Evolutionary conservation across 352 stramenopile species (phyloP).

Genomic region (Phytophthora agathidicida): DNA sequence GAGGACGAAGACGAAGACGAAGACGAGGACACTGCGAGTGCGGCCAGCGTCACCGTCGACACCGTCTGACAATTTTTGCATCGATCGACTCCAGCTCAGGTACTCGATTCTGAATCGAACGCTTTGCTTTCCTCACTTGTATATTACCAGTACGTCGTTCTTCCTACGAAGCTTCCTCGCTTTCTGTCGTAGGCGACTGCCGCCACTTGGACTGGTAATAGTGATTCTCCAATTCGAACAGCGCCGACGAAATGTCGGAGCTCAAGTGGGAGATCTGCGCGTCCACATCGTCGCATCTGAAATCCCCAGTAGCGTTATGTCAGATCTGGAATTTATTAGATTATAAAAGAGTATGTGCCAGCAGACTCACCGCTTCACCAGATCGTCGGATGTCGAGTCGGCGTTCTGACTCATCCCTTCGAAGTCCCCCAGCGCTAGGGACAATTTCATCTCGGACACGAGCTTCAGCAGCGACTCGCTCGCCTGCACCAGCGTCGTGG

Average conservation of each 20-base stretch:
- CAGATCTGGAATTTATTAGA: neutral
- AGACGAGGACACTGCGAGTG: conserved; percentile 58
- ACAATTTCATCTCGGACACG: conserved; percentile 85
- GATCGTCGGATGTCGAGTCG: conserved; percentile 70
- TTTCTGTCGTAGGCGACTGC: conserved; percentile 30
- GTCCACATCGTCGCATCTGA: conserved; percentile 82
- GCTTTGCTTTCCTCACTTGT: conserved; percentile 11
- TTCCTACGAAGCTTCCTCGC: conserved; percentile 16
- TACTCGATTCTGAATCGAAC: neutral
- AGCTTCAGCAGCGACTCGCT: conserved; percentile 84
- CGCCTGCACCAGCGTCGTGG: conserved; percentile 79
- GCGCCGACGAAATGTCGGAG: conserved; percentile 76
- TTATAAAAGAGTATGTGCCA: neutral
- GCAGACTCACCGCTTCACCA: conserved; percentile 60
- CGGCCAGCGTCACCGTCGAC: conserved; percentile 44
- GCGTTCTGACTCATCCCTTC: conserved; percentile 89
- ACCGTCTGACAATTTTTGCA: conserved; percentile 25
- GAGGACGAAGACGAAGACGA: conserved; percentile 58
- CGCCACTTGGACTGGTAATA: conserved; percentile 88
- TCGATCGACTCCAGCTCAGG: conserved; percentile 10
- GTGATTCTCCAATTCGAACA: conserved; percentile 86
- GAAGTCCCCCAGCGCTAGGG: conserved; percentile 79
- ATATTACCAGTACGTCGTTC: conserved; percentile 14
- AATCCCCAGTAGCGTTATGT: neutral
- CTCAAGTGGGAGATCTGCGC: conserved; percentile 79